phyloP scores from a whole-genome alignment of 257 asterid genomes.

The Solanum ahanhuiri region DNA sequence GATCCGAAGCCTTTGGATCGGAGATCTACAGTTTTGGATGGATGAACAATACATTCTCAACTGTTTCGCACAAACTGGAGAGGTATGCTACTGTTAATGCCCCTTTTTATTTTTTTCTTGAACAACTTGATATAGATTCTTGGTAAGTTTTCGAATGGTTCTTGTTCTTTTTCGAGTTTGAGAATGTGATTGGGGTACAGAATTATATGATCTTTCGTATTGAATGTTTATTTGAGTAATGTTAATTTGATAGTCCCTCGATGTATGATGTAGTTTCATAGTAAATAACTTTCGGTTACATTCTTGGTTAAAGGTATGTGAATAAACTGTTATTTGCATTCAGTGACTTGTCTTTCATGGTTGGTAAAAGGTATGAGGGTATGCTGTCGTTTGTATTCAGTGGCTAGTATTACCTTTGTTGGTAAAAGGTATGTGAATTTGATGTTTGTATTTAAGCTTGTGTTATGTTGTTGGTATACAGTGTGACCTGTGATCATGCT shows the following conservation, averaged over 20 bases:
- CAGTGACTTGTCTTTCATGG: neutral
- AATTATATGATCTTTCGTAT: neutral
- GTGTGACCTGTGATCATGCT: neutral
- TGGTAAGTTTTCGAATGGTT: neutral
- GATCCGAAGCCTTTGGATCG: conserved; percentile 76
- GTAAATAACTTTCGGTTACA: neutral
- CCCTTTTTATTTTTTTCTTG: neutral
- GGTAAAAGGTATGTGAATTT: neutral
- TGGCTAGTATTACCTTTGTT: neutral
- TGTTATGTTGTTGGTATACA: neutral
- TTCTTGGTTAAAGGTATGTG: neutral
- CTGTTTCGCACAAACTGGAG: conserved; percentile 36
- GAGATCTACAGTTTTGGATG: conserved; percentile 90
- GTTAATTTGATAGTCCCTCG: neutral
- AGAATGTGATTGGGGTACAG: neutral
- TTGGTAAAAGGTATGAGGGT: neutral
- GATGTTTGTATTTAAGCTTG: neutral
- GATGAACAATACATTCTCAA: conserved; percentile 53
- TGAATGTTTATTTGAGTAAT: neutral
- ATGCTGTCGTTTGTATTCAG: neutral
- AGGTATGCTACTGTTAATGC: neutral
- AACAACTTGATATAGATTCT: neutral
- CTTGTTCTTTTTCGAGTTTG: neutral
- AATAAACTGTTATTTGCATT: neutral
- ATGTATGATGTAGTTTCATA: neutral